phyloP scores from a whole-genome alignment of 306 rosid genomes.

The Castanea sativa region DNA sequence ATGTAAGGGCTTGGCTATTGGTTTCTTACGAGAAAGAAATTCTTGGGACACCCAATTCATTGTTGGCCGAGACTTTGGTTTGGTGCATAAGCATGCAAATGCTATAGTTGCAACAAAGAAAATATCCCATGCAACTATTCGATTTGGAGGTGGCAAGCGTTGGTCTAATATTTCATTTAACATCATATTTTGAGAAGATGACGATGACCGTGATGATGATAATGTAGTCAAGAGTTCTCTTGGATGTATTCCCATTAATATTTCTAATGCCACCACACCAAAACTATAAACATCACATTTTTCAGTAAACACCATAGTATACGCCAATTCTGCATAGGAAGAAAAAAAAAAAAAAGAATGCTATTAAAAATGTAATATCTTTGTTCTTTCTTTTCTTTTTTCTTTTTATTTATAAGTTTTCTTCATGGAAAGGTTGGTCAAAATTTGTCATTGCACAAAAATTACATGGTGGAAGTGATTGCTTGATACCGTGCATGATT shows the following conservation, averaged over 20 bases:
- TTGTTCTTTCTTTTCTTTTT: not conserved
- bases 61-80: no score
- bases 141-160: not conserved
- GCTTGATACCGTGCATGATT: not conserved
- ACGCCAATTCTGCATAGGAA: not conserved
- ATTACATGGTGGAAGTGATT: not conserved
- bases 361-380: no score
- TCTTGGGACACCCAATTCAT: no score
- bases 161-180: slow-evolving; percentile 2
- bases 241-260: slow-evolving; percentile 23
- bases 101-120: not conserved
- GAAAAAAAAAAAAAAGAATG: no score
- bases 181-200: not conserved
- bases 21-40: no score
- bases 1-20: no score
- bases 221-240: no score
- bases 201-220: not conserved
- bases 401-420: no score
- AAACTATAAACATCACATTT: slow-evolving; percentile 27
- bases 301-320: not conserved
- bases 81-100: no score
- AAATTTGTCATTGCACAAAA: not conserved
- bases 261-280: slow-evolving; percentile 25
- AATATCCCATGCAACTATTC: not conserved
- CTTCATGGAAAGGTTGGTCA: not conserved